Base-by-base conservation (phyloP, 495 filamentous ascomycete genomes). In the Copromyces sp. region DNA sequence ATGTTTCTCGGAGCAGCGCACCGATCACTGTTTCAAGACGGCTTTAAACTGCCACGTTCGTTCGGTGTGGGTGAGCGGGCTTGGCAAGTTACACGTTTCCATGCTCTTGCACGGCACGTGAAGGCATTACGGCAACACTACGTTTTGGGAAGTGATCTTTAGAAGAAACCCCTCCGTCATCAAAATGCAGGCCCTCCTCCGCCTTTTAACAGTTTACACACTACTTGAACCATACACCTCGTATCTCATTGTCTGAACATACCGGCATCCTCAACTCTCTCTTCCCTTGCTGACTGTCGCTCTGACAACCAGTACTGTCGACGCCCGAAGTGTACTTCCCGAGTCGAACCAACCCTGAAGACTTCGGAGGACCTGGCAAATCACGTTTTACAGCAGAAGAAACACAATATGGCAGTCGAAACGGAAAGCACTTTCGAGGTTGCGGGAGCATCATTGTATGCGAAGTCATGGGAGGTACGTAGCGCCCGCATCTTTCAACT, bases 401-500 rank as follows among this genome's bases (percentile, higher is more conserved):
- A 16, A 24, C 14, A 41, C 75, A 83, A 74, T 5, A 88, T 88
- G 86, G 77, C 80, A 1, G 77, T 80, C 42, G 78, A 81, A 75
- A 75, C 79, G 32, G 87, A 90, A 73, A 84, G 84, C n/a, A 84
- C 81, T n/a, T 81, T 87, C 41, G 70, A 81, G 9, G 74, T 86
- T n/a, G 91, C 90, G 72, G 89, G 87, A 65, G 79, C 81, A 12
- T 85, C 84, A 75, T 84, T 96, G 59, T 95, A 92, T 83, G 92
- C 91, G 69, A 97, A 96, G 80, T 92, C 91, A 44, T 97, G 93
- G 93, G 90, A 88, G 83, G 93, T 95, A 78, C 75, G 86, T 84
- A 70, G 68, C 24, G 24, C 68, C 59, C 53, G 69, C 40, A 39
- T 16, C 39, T 40, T 61, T 35, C 70, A 65, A 11, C 39, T 20